Base-by-base conservation (phyloP, 2,329 filamentous ascomycete genomes). In the Thelonectria olida region DNA sequence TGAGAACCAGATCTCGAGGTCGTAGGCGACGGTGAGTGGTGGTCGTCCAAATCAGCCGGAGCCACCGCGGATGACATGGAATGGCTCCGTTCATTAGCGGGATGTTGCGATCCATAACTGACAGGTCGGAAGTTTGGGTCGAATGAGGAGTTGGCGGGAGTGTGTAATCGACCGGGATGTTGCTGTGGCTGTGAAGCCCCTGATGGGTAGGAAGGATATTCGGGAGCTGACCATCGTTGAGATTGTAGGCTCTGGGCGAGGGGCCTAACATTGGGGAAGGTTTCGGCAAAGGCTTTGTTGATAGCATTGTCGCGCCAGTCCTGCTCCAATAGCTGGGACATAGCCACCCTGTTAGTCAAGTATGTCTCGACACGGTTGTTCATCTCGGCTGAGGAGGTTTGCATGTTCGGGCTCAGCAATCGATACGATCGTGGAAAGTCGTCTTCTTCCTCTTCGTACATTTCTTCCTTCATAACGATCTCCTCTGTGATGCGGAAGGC, bases 401-500 rank as follows among this genome's bases (percentile, higher is more conserved):
- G 84, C 60, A 91, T 79, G 68, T 89, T 85, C 3, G 86, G 82
- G 13, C 86, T 87, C 28, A 92, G 79, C 13, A 87, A 81, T 59
- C 88, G 84, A 72, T 89, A 91, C 54, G 88, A 87, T 62, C 87
- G 84, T 1, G 90, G 88, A 22, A 92, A 74, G 58, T 94, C 91
- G 68, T 97, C 92, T 54, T 97, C 93, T 72, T 97, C 92, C 76
- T 97, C 94, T 72, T 97, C 93, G 74, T 97, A 97, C 92, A 97
- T 97, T 75, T 96, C 93, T 75, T 97, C 94, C 64, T 92, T 93
- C 68, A 91, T 82, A 12, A 97, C 93, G 23, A 96, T 93, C 72
- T 96, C 87, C 76, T 94, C 91, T 23, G 90, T 93, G 59, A 97
- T 91, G 68, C 89, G 89, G 61, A 97, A 84, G 2, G 86, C 88